Evolutionary conservation across 1,284 basidiomycete genomes (phyloP).

Genomic region (Afroboletus lepidellus): DNA sequence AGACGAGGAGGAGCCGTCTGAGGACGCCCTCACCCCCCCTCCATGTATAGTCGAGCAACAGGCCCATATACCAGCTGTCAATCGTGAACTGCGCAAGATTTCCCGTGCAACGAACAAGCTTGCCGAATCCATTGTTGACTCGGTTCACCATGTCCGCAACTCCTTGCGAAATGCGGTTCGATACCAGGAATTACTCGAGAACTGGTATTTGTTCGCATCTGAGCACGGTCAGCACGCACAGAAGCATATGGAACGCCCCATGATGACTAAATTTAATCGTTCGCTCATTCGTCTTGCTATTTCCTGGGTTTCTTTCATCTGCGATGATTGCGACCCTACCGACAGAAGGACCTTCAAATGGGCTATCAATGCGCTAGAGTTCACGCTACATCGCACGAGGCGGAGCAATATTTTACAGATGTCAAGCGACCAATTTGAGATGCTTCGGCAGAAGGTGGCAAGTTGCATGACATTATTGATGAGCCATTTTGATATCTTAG

Average conservation of each 20-base stretch:
- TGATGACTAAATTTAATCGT: conserved; percentile 76
- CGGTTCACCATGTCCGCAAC: conserved; percentile 79
- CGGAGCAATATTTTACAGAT: conserved; percentile 92
- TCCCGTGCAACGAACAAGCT: conserved; percentile 85
- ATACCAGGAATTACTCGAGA: conserved; percentile 88
- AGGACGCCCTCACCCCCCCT: conserved; percentile 44
- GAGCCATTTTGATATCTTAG: conserved; percentile 96
- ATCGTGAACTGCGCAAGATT: conserved; percentile 90
- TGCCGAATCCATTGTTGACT: conserved; percentile 91
- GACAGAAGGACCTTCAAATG: conserved; percentile 98
- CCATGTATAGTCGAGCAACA: conserved; percentile 80
- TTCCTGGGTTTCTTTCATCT: conserved; percentile 98
- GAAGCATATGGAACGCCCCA: conserved; percentile 78
- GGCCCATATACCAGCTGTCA: conserved; percentile 89
- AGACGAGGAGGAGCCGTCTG: conserved; percentile 55
- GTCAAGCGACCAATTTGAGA: conserved; percentile 84
- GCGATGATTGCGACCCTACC: conserved; percentile 95
- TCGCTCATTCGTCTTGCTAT: conserved; percentile 87
- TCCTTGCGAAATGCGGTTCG: conserved; percentile 62
- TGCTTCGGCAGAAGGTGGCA: conserved; percentile 90
- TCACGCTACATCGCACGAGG: conserved; percentile 87
- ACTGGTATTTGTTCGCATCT: conserved; percentile 97
- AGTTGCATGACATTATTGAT: conserved; percentile 96
- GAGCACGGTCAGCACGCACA: conserved; percentile 89
- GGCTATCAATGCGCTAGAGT: conserved; percentile 96